These are phyloP conservation scores for Combretum micranthum DNA, from an alignment of 345 rosid genomes.

Conservation along the genomic window DNA sequence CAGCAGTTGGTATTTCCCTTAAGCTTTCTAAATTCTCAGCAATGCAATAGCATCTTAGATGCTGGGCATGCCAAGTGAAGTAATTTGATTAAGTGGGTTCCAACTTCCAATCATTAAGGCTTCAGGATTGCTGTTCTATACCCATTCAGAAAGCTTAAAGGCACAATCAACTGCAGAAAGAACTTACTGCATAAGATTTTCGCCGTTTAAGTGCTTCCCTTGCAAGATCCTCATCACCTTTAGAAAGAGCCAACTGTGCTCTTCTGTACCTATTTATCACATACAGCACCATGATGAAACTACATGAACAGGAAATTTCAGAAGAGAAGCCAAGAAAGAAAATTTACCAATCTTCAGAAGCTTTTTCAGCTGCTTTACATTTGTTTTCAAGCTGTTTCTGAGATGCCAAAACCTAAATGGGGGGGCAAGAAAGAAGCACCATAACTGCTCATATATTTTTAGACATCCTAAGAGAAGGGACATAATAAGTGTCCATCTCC, in stretches of 20 bases:
- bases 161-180: not conserved
- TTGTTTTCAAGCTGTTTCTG: conserved; percentile 72
- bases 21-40: too few relatives aligned
- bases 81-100: too few relatives aligned
- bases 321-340: conserved; percentile 1
- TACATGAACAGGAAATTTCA: not conserved
- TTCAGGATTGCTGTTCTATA: too few relatives aligned
- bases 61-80: too few relatives aligned
- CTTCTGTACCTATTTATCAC: conserved; percentile 48
- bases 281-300: conserved; percentile 7
- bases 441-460: not conserved
- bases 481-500: not conserved
- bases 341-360: conserved; percentile 69
- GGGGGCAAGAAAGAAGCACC: conserved; percentile 5
- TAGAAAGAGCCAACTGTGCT: conserved; percentile 72
- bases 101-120: too few relatives aligned
- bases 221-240: conserved; percentile 78
- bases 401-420: conserved; percentile 59
- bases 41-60: too few relatives aligned
- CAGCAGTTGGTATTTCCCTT: too few relatives aligned
- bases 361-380: conserved; percentile 54
- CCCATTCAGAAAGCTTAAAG: too few relatives aligned
- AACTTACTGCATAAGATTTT: conserved; percentile 60
- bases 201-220: conserved; percentile 75
- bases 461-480: not conserved